Conservation (phyloP, 2,329 filamentous ascomycete genomes). For the Talaromyces sp. region DNA sequence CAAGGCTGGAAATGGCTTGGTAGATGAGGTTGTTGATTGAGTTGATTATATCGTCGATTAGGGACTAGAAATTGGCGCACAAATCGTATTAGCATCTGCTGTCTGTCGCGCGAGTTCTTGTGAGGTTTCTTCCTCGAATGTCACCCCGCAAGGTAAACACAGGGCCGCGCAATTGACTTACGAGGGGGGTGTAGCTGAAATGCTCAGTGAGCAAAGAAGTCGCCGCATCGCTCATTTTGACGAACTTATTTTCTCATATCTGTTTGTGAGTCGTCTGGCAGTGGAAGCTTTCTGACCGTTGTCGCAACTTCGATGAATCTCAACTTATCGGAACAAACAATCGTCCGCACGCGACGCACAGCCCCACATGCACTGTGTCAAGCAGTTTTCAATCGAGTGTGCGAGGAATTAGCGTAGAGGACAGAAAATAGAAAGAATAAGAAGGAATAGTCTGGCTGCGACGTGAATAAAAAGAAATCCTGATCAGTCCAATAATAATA, state of each 20-base stretch:
- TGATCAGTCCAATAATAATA: too few relatives aligned
- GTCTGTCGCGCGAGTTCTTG: background rate
- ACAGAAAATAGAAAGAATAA: background rate
- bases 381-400: background rate
- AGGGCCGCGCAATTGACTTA: conserved; percentile 42
- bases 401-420: background rate
- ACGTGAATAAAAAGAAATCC: background rate
- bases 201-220: conserved; percentile 82
- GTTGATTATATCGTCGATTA: conserved; percentile 98
- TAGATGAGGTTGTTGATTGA: conserved; percentile 90
- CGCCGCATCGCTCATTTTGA: conserved; percentile 38
- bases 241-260: background rate
- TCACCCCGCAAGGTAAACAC: background rate
- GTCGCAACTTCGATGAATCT: background rate
- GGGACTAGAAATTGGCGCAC: conserved; percentile 54
- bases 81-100: conserved; percentile 6
- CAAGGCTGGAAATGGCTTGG: conserved; percentile 80
- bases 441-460: background rate
- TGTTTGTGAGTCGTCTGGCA: background rate
- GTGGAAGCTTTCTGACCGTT: background rate
- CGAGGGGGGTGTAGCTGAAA: conserved; percentile 87
- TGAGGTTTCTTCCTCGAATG: background rate
- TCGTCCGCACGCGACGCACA: background rate
- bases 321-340: background rate
- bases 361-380: background rate